Evolutionary conservation across 495 filamentous ascomycete genomes (phyloP), one percentile per base, ranked within the genome.

Genomic region (Xylaria acuta): DNA sequence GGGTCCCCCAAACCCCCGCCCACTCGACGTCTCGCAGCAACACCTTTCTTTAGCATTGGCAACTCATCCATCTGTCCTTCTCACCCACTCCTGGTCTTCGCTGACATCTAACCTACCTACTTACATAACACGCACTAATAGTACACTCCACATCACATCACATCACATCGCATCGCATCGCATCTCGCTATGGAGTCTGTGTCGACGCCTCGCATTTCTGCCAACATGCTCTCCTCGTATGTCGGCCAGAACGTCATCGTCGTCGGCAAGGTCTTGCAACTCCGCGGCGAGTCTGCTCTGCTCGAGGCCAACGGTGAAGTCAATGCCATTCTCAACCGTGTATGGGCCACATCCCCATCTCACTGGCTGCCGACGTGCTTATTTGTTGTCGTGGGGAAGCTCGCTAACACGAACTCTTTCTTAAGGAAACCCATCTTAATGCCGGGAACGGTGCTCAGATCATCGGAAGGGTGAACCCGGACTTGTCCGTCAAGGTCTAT

Each of bases 401-500:
- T 53, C 7, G 30, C 71, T 73, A 25, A 73, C 45, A 20, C 7
- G 22, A 18, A 4, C 73, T 69, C 36, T 34, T 34, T 34, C 8
- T 20, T 5, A 53, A 94, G 87, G 95, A 97, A 73, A 87, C 88
- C 41, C 93, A 97, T 79, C 83, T 98, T 49, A 85, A 88, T 64
- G 86, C 93, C 78, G 91, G 92, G 64, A 93, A 93, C 80, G 88
- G 92, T 56, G 90, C 92, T 22, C 97, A 99, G 82, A 83, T 99
- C 71, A 91, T 98, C 53, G 97, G 94, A 66, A 98, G 96, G 82
- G 95, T 99, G 68, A 90, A 94, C 74, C 84, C 85, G 74, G 94
- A 97, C 76, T 82, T 96, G 51, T 89, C 88, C 20, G 80, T 99
- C 58, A 91, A 91, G 75, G 91, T 94, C 49, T 83, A 97, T 58